Evolutionary conservation across 192 early-diverging fungal genomes (phyloP), one percentile per base, ranked within the genome.

Genomic region (Backusella liffmaniae): DNA sequence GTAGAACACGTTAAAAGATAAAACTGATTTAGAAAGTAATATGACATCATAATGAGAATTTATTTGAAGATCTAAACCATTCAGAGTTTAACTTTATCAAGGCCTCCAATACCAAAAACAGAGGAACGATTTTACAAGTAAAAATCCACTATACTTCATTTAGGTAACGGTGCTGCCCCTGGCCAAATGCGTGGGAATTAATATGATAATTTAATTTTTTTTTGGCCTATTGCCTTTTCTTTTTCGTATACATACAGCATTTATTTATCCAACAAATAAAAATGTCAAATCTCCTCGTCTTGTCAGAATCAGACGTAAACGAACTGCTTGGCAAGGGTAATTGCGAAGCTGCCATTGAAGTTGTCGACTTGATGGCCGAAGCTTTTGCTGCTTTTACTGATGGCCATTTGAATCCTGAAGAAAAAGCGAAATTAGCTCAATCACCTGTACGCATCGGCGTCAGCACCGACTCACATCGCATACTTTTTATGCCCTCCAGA

Each of bases 401-500:
- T 29, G 70, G 29, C 2, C 56, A 42, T 36, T 12, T 32, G 15
- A 9, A 51, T 67, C 41, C 73, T 53, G 49, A 36, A 34, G 77
- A 23, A 79, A 81, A 23, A 7, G 59, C 73, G 4, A 18, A 30
- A 18, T 37, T 73, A 30, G 84, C 80, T 10, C 87, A 88, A 68
- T 77, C 85, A 3, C 87, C 87, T 32, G 78, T 82, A 39, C 76
- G 87, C 42, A 77, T 73, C 5, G 79, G 77, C 1, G 67, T 88
- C 30, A 26, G 77, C 7, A 88, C 85, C 0, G 69, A 76, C 1
- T 53, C 32, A 16, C 85, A 86, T 70, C 39, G 75, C 12, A 83
- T 84, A 2, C 70, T 88, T 4, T 81, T 84, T 80, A 88, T 88
- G 87, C 87, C 87, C 8, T 81, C 85, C 16, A 78, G 87, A 15